phyloP scores from a whole-genome alignment of 257 asterid species.

The Solanum raphanifolium region DNA sequence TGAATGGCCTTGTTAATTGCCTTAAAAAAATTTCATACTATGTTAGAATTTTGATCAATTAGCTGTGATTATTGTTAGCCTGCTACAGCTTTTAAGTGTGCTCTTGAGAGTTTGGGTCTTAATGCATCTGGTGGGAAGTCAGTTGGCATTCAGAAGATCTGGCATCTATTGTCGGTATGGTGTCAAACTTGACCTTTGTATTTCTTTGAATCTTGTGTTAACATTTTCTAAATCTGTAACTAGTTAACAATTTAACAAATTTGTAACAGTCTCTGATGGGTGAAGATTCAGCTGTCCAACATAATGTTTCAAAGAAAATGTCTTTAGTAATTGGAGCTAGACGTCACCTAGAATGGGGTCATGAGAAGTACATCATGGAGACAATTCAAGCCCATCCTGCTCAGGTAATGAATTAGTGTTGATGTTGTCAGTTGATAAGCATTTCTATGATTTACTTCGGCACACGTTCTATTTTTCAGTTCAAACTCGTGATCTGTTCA shows the following conservation, averaged over 20 bases:
- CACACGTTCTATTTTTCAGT: neutral
- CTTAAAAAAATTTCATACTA: neutral
- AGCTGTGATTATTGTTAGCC: conserved; percentile 44
- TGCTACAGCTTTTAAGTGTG: conserved; percentile 76
- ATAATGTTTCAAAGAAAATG: conserved; percentile 52
- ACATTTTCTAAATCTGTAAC: neutral
- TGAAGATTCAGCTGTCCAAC: conserved; percentile 47
- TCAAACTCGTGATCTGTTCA: neutral
- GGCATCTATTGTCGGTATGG: conserved; percentile 83
- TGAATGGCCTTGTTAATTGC: neutral
- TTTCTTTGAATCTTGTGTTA: neutral
- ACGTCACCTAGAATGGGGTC: conserved; percentile 95
- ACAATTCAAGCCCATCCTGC: conserved; percentile 91
- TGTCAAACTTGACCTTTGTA: neutral
- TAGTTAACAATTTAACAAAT: neutral
- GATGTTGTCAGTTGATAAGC: neutral
- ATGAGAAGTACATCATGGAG: conserved; percentile 77
- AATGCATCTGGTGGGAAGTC: conserved; percentile 78
- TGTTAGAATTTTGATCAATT: neutral
- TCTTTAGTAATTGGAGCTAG: conserved; percentile 84
- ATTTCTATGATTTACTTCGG: neutral
- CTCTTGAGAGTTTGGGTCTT: conserved; percentile 64
- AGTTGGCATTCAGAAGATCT: conserved; percentile 86
- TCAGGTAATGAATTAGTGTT: conserved; percentile 38
- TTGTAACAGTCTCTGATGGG: conserved; percentile 57